phyloP scores from a whole-genome alignment of 2,329 filamentous ascomycete genomes.

The Fusarium sp. region DNA sequence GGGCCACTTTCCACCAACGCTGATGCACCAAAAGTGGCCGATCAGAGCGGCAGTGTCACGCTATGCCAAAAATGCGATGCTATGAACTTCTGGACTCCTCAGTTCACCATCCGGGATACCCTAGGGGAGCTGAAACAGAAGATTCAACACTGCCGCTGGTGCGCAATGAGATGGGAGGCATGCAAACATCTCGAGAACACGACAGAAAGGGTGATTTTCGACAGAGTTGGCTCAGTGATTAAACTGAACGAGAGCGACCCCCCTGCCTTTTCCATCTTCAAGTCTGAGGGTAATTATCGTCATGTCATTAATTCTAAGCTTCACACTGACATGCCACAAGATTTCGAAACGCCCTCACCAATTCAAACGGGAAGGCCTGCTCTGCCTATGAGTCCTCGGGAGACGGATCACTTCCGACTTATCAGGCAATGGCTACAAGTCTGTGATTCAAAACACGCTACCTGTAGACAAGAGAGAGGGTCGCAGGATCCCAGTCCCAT shows the following conservation, averaged over 20 bases:
- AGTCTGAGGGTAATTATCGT: background rate
- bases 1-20: background rate
- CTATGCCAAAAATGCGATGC: background rate
- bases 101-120: background rate
- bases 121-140: background rate
- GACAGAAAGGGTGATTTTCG: background rate
- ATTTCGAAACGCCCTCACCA: background rate
- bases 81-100: background rate
- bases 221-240: slow-evolving; percentile 7
- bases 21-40: too few species aligned
- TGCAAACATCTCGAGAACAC: slow-evolving; percentile 12
- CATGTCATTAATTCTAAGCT: too few species aligned
- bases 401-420: background rate
- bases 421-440: slow-evolving; percentile 9
- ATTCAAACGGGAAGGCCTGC: background rate
- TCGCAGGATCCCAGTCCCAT: background rate
- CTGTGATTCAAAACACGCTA: slow-evolving; percentile 5
- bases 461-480: background rate
- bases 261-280: slow-evolving; percentile 26
- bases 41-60: background rate
- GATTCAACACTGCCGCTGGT: slow-evolving; percentile 7
- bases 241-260: slow-evolving; percentile 23
- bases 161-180: slow-evolving; percentile 18
- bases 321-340: background rate
- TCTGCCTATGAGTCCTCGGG: background rate